Evolutionary conservation across 2,329 filamentous ascomycete genomes (phyloP), one percentile per base, ranked within the genome.

Genomic region (Alternaria arborescens): DNA sequence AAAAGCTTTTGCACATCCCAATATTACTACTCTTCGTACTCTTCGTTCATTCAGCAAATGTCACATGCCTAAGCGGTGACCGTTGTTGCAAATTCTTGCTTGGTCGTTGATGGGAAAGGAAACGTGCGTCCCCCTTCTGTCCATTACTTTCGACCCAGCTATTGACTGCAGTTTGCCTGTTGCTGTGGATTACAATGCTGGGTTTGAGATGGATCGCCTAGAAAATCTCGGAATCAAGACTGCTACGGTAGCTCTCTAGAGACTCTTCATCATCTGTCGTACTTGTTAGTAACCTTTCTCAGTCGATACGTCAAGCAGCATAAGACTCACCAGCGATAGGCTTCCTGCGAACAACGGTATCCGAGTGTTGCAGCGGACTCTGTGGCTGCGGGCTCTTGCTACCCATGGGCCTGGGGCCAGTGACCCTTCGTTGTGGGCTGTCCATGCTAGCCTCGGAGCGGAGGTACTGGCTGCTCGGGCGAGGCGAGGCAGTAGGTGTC

Each of bases 381-480:
- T 62, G 62, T 38, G 73, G 73, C 65, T 69, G 34, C 76, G 12
- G 85, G 51, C 76, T 79, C 51, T 77, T 74, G 52, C 75, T 76
- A 8, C 79, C 79, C 82, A 84, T 84, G 1, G 82, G 81, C n/a
- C 82, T 67, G 0, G 82, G 82, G 1, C 82, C 82, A 0, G 82
- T 83, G 62, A 83, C 82, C 66, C 82, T 82, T 60, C 81, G 77
- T 64, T 74, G 71, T 6, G 78, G 76, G 38, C 70, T 75, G 41
- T 52, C 60, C 66, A 74, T 70, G 4, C 66, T 64, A 44, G 60
- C 61, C 18, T 60, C 61, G 18, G 66, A 60, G n/a, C 70, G 66
- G 7, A 78, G 70, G 56, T 71, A 68, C 26, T 67, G 64, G 55
- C 55, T 66, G 60, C 67, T 75, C 20, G 74, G 70, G 11, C 74